phyloP scores from a whole-genome alignment of 192 early-diverging fungal species.

The Mortierella alpina region DNA sequence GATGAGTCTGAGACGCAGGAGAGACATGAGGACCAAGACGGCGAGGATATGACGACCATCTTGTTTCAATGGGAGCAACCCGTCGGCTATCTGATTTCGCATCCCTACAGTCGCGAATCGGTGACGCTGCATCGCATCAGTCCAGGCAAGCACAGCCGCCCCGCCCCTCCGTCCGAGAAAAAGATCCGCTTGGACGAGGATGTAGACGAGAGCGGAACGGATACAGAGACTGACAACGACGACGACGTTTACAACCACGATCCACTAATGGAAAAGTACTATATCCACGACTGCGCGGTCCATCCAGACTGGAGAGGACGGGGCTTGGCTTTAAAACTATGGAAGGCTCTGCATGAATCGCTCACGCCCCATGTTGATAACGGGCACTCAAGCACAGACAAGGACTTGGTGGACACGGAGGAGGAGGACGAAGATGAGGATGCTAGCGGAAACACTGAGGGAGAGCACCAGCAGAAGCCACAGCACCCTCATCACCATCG shows the following conservation, averaged over 20 bases:
- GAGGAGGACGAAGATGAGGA: constrained; percentile 22
- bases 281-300: constrained; percentile 47
- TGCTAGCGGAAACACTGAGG: background rate
- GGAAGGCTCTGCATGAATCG: constrained; percentile 48
- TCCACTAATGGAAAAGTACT: constrained; percentile 43
- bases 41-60: constrained; percentile 23
- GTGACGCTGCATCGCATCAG: constrained; percentile 30
- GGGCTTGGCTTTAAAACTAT: constrained; percentile 30
- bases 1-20: background rate
- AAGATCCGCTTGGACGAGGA: constrained; percentile 1
- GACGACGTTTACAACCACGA: constrained; percentile 31
- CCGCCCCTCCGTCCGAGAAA: background rate
- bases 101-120: constrained; percentile 37
- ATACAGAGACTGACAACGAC: background rate
- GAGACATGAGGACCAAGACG: constrained; percentile 8
- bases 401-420: constrained; percentile 21
- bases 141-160: background rate
- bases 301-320: constrained; percentile 34
- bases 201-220: background rate
- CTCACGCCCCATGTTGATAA: background rate
- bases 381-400: background rate
- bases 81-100: constrained; percentile 42
- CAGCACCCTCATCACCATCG: constrained; percentile 10
- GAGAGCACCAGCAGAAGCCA: background rate
- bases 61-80: constrained; percentile 51